phyloP scores from a whole-genome alignment of 2,329 filamentous ascomycete species.

The Monilinia laxa region DNA sequence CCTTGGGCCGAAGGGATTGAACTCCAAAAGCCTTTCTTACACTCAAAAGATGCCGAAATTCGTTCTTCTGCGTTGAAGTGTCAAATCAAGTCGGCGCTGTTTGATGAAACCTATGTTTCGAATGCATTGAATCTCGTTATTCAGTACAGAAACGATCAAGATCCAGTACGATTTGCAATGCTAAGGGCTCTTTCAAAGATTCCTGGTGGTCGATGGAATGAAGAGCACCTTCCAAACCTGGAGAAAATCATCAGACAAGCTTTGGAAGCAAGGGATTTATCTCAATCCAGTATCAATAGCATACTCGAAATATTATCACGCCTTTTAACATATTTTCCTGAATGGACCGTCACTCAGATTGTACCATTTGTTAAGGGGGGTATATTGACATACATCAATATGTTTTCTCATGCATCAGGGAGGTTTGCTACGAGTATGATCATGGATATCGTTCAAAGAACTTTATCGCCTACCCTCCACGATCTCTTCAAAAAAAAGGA shows the following conservation, averaged over 20 bases:
- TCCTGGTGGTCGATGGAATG: neutral
- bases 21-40: neutral
- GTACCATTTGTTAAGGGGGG: neutral
- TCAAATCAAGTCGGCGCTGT: neutral
- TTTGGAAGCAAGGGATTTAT: neutral
- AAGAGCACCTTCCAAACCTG: neutral
- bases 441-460: neutral
- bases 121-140: neutral
- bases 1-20: slow-evolving; percentile 1
- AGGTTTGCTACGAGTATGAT: neutral
- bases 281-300: neutral
- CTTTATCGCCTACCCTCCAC: neutral
- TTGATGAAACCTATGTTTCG: neutral
- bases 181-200: neutral
- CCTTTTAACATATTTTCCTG: neutral
- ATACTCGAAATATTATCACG: neutral
- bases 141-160: neutral
- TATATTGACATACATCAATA: neutral
- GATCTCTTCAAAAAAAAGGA: neutral
- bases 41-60: neutral
- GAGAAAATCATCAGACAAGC: neutral
- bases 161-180: neutral
- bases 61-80: neutral
- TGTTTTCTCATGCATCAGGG: neutral
- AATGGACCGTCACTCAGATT: neutral